These are phyloP conservation scores for Stentor coeruleus DNA, from an alignment of 73 alveolate species.

Conservation along the genomic window DNA sequence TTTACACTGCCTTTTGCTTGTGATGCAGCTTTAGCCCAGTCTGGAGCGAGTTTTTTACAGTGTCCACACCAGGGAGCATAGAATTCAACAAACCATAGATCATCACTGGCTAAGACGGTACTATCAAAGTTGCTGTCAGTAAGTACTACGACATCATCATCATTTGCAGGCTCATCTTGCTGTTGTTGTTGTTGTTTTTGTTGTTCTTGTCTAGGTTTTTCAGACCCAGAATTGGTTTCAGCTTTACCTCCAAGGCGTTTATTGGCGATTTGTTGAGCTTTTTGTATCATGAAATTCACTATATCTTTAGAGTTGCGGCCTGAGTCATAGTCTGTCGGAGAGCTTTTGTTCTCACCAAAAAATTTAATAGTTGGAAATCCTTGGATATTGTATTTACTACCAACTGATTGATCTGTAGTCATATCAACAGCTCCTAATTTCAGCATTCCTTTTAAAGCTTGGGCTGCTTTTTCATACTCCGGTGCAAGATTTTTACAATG, in stretches of 20 bases:
- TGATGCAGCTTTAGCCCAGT: constrained; percentile 85
- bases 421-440: constrained; percentile 93
- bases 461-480: constrained; percentile 95
- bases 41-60: constrained; percentile 90
- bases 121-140: constrained; percentile 73
- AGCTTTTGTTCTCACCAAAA: constrained; percentile 74
- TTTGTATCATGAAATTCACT: constrained; percentile 59
- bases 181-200: constrained; percentile 22
- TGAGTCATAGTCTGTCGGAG: constrained; percentile 72
- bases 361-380: constrained; percentile 96
- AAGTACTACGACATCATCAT: constrained; percentile 74
- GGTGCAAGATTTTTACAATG: constrained; percentile 94
- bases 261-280: constrained; percentile 62
- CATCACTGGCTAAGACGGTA: constrained; percentile 63
- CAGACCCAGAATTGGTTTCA: constrained; percentile 15
- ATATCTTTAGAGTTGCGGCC: constrained; percentile 87
- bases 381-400: constrained; percentile 75
- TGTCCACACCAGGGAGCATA: constrained; percentile 96
- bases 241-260: constrained; percentile 56
- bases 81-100: constrained; percentile 83
- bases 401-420: constrained; percentile 61
- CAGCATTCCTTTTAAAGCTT: constrained; percentile 83
- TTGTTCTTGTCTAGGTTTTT: constrained; percentile 23
- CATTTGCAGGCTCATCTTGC: constrained; percentile 31
- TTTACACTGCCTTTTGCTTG: constrained; percentile 78